Base-by-base conservation (phyloP, 2,329 filamentous ascomycete species). In the Rutstroemia sydowiana region DNA sequence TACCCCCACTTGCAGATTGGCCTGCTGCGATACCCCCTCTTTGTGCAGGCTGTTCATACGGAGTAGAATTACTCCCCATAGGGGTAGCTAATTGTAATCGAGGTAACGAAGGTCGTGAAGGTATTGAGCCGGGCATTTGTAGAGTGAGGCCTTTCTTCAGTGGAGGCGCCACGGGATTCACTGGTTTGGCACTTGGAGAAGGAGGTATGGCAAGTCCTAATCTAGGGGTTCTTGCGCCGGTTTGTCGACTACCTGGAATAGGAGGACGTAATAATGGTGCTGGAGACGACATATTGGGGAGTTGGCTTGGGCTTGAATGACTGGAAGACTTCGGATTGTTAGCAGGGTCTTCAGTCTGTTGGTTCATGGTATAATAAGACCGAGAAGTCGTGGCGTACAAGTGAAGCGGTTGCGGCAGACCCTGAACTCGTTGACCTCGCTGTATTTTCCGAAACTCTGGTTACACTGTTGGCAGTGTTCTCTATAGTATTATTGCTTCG, bases 151-250 rank as follows among this genome's bases (percentile, higher is more conserved):
- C 58, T 21, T 55, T 46, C 8, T 21, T 52, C 16, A 45, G 28
- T 28, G 37, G 54, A 26, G 55, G 52, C 50, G 48, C 50, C 18
- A 51, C 44, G 2, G 45, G 55, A 45, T 58, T 79, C 47, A 93
- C 81, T 2, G 91, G 83, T 68, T 91, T 88, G 56, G 77, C 85
- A 70, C 82, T 92, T 45, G 89, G 88, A 32, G 89, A 95, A 1
- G 87, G 84, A 34, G 92, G 92, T 53, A 97, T 97, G 42, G 91
- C 88, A 52, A 97, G 80, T 41, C 90, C 92, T 53, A 97, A 78
- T 55, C 66, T 62, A 13, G 66, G 66, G 20, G 63, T 65, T 58
- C 63, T 57, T 7, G 61, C 52, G 43, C 62, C 48, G 47, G 54
- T 60, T 45, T 57, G 57, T 55, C 65, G 61, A 46, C 59, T 61